Evolutionary conservation across 495 filamentous ascomycete species (phyloP).

Genomic region (Tricharina praecox): DNA sequence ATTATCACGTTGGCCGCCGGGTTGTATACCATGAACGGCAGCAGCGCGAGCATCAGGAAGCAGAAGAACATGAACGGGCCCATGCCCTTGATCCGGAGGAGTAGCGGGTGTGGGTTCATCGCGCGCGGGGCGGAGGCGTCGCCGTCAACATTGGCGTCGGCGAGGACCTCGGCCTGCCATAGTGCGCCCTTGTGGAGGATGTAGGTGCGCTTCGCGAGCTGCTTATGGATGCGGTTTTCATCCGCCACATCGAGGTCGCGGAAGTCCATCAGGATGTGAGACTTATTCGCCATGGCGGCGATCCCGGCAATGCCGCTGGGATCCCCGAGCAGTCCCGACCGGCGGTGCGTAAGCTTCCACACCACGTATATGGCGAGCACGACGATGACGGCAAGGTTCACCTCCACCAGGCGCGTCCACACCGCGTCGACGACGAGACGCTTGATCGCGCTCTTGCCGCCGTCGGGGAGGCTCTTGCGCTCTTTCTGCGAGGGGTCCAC

Average conservation of each 20-base stretch:
- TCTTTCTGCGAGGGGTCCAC: constrained; percentile 33
- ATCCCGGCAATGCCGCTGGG: constrained; percentile 59
- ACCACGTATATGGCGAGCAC: constrained; percentile 29
- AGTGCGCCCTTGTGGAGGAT: constrained; percentile 51
- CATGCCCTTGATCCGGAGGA: constrained; percentile 42
- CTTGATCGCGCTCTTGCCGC: constrained; percentile 28
- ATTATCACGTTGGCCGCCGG: constrained; percentile 37
- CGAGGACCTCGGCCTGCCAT: constrained; percentile 37
- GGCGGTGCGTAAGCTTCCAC: constrained; percentile 33
- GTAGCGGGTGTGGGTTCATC: constrained; percentile 50
- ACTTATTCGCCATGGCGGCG: constrained; percentile 53
- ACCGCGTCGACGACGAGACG: constrained; percentile 36
- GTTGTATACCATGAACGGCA: constrained; percentile 40
- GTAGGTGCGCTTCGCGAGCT: constrained; percentile 46
- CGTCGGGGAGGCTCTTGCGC: constrained; percentile 22
- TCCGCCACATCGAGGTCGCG: constrained; percentile 50
- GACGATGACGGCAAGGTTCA: constrained; percentile 35
- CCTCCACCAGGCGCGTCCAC: constrained; percentile 45
- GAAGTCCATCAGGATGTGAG: constrained; percentile 59
- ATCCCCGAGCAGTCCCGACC: constrained; percentile 47
- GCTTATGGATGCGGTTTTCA: constrained; percentile 47
- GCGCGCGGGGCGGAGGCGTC: constrained; percentile 30
- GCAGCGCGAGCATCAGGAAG: constrained; percentile 29
- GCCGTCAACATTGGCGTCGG: constrained; percentile 15
- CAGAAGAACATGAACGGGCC: constrained; percentile 40